Evolutionary conservation across 768 basidiomycete species (phyloP).

Genomic region (Strobilomyces echinocephalus): DNA sequence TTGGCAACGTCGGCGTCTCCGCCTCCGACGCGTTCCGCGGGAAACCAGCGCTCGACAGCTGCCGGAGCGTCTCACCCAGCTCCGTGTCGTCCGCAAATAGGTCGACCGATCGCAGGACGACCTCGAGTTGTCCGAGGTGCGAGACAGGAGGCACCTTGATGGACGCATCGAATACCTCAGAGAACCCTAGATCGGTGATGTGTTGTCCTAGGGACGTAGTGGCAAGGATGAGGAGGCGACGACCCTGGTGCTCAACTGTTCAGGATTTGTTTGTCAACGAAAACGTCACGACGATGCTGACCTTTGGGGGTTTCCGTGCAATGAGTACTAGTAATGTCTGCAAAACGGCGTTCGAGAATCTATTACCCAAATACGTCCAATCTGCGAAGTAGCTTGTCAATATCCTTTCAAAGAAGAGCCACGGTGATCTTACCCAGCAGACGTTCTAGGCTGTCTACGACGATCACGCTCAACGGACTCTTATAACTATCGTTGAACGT

Average conservation of each 20-base stretch:
- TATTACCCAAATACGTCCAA: conserved; percentile 95
- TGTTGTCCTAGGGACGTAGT: conserved; percentile 88
- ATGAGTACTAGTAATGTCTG: conserved; percentile 88
- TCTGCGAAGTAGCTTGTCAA: conserved; percentile 44
- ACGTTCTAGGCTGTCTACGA: conserved; percentile 92
- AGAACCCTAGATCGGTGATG: conserved; percentile 81
- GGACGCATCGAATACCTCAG: conserved; percentile 87
- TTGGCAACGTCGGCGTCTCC: conserved; percentile 40
- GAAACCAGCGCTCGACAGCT: conserved; percentile 75
- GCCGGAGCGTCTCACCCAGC: conserved; percentile 51
- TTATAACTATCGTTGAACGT: conserved; percentile 95
- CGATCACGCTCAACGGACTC: conserved; percentile 92
- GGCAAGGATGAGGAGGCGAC: conserved; percentile 85
- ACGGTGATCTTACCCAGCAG: conserved; percentile 64
- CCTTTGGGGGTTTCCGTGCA: conserved; percentile 88
- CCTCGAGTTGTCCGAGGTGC: conserved; percentile 63
- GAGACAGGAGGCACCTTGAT: conserved; percentile 81
- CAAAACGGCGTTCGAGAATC: conserved; percentile 91
- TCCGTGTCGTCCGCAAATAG: conserved; percentile 61
- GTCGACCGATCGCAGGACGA: conserved; percentile 72
- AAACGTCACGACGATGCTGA: conserved; percentile 27
- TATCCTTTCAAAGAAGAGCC: background rate
- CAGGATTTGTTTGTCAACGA: conserved; percentile 1
- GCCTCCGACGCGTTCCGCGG: conserved; percentile 35
- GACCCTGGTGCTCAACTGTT: conserved; percentile 52